Conservation (phyloP, 2,329 filamentous ascomycete genomes). For the Fusarium euwallaceae region DNA sequence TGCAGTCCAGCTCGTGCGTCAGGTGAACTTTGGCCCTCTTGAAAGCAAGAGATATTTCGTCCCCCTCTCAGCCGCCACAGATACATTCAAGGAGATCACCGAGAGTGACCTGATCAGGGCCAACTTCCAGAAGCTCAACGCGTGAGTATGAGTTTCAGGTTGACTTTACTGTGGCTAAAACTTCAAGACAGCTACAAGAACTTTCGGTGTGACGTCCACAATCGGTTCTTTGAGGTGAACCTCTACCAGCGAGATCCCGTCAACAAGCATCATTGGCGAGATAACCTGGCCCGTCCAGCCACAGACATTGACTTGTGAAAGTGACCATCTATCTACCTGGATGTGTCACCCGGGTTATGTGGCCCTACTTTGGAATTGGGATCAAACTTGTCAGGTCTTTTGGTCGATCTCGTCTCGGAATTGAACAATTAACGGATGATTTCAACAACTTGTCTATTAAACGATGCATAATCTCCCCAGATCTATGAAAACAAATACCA, state of each 20-base stretch:
- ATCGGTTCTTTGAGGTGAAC: constrained; percentile 32
- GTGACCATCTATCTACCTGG: background rate
- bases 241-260: constrained; percentile 24
- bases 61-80: background rate
- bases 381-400: background rate
- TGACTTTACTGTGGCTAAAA: background rate
- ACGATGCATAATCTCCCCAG: background rate
- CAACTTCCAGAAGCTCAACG: constrained; percentile 26
- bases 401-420: background rate
- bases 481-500: background rate
- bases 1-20: constrained; percentile 23
- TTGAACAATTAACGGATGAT: background rate
- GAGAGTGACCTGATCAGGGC: constrained; percentile 12
- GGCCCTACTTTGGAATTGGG: background rate
- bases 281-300: constrained; percentile 16
- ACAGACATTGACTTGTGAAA: constrained; percentile 7
- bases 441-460: background rate
- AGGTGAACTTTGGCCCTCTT: constrained; percentile 26
- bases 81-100: constrained; percentile 5
- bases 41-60: constrained; percentile 25
- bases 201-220: constrained; percentile 15
- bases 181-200: constrained; percentile 19
- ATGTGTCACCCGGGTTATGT: background rate
- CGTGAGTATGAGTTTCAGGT: background rate
- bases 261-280: constrained; percentile 30